Conservation (phyloP, 78 protist species). For the Cavenderia fasciculata region DNA sequence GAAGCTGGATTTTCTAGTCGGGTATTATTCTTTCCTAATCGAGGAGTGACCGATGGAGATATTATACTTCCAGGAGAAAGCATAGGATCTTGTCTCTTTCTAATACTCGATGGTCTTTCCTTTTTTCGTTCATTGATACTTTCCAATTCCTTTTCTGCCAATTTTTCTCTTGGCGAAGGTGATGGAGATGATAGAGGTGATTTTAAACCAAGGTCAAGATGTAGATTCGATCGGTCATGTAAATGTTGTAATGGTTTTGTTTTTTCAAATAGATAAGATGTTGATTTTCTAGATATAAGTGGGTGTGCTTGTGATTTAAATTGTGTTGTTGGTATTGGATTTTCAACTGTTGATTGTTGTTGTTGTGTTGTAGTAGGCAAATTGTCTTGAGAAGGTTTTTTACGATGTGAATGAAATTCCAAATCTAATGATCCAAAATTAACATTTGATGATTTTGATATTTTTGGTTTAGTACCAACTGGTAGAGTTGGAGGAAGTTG, state of each 20-base stretch:
- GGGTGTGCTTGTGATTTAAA: constrained; percentile 4
- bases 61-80: no score
- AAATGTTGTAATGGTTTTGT: background rate
- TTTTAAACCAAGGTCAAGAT: background rate
- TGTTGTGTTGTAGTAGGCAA: background rate
- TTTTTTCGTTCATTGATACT: background rate
- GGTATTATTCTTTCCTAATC: background rate
- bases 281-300: background rate
- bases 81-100: constrained; percentile 24
- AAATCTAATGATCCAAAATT: background rate
- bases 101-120: constrained; percentile 45
- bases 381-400: background rate
- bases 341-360: background rate
- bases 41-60: background rate
- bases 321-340: background rate
- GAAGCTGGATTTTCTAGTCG: background rate
- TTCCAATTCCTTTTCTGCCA: background rate
- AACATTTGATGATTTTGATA: background rate
- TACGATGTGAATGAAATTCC: background rate
- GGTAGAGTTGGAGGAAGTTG: background rate
- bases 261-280: background rate
- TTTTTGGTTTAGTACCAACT: background rate
- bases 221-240: background rate
- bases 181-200: constrained; percentile 12
- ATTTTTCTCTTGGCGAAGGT: constrained; percentile 36